Evolutionary conservation across 257 asterid species (phyloP), one percentile per base, ranked within the genome.

Genomic region (Mitragyna speciosa): DNA sequence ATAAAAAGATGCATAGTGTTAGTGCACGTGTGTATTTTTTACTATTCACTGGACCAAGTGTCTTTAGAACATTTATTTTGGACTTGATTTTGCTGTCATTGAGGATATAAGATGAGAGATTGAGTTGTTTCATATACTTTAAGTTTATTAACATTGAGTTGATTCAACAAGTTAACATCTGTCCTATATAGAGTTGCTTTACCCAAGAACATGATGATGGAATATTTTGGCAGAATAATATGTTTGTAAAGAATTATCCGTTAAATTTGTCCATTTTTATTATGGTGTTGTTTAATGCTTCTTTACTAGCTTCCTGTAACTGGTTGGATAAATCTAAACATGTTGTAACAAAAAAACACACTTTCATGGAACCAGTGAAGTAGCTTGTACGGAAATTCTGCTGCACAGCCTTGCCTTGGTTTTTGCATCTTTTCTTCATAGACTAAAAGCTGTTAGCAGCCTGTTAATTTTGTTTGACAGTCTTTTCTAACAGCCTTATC

Each of bases 401-500:
- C 20, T 16, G 49, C 30, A 7, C 10, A 33, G 68, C 20, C 47
- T 71, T 75, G 16, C 28, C 8, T 58, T 5, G 45, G 15, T 56
- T 47, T 16, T 12, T 63, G 22, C 30, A 17, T 63, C 12, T 43
- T 26, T 24, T 10, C 3, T 33, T 12, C 43, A 56, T 78, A 24
- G 76, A 39, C 15, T 15, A 49, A 64, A n/a, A 9, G 41, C 49
- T 51, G 5, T 73, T 77, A 75, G 73, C 73, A n/a, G 41, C 77
- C 30, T 68, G 76, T 31, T 65, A 75, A 48, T 79, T 51, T 75
- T 78, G 68, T 36, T 73, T 33, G 47, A 26, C 45, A 26, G 33
- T 52, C 43, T 68, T 10, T 49, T 80, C 83, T 51, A 36, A 61
- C 28, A 0, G 47, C 74, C 61, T 65, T 82, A 83, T 49, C 73